Base-by-base conservation (phyloP, 1,284 basidiomycete species). In the Pyrrhoderma noxium region DNA sequence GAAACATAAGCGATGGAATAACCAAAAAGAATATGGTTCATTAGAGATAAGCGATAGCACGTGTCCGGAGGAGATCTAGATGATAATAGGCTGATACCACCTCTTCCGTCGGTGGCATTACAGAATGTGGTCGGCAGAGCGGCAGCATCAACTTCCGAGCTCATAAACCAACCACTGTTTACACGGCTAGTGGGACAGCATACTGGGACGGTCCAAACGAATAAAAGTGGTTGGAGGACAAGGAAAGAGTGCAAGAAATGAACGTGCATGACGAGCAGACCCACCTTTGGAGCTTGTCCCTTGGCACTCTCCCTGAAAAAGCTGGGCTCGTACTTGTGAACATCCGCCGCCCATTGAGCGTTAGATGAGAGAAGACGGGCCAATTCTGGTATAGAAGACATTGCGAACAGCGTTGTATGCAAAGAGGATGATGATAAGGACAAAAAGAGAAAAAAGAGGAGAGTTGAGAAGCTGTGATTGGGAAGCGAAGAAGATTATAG, bases 271-370 rank as follows among this genome's bases (percentile, higher is more conserved):
- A 21, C 27, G 46, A 35, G 8, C 35, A 37, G 27, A 61, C 69
- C 34, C 56, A 81, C 83, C 71, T 87, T 84, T 19, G 90, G 89
- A 0, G 65, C 59, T 64, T 93, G 91, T 8, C 82, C 85, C 64
- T 78, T 66, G 2, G 81, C 77, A 2, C 70, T 74, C 55, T 76
- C 61, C 4, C 67, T 58, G 52, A 90, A 85, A 58, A 91, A 87
- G 13, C 67, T 68, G 1, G 86, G 81, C 37, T 89, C 75, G n/a
- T 69, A 63, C 16, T 60, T 53, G 37, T 72, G 58, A 51, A 86
- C 77, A 34, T 78, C 74, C 27, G 68, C 62, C 0, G 84, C 79
- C 85, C 85, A 89, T 56, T 67, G 65, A 3, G 70, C 65, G 65
- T 89, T 88, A 51, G 73, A 66, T 21, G 69, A 62, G 55, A 86